A percentile compares a stretch with the other conserved stretches of the same genome.
Conservation (phyloP, 371 early-diverging fungal species). For the Lichtheimia ramosa region DNA sequence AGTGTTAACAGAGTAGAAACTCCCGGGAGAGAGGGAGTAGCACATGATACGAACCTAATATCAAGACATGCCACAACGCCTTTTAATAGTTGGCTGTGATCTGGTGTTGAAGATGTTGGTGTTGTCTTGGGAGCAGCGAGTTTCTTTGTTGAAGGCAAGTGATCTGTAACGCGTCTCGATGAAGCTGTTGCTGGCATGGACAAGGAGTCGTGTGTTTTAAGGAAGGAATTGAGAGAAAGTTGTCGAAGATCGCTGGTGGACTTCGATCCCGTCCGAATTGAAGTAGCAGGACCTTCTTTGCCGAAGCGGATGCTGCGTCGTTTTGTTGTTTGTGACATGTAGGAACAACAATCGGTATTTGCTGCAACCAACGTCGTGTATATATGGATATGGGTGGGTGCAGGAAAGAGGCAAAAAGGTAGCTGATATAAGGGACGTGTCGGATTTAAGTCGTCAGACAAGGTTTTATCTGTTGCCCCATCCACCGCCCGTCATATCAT, state of each 20-base stretch:
- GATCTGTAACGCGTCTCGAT: not conserved
- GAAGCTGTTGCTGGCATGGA: not conserved
- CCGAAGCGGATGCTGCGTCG: slow-evolving; percentile 11
- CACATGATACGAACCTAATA: slow-evolving; percentile 27
- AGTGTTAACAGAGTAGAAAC: not conserved
- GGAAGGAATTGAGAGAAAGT: slow-evolving; percentile 8
- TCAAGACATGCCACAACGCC: slow-evolving; percentile 48
- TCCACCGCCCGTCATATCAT: too few species aligned
- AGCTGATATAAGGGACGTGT: not conserved
- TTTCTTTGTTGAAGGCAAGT: not conserved
- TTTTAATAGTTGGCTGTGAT: slow-evolving; percentile 25
- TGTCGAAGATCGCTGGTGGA: slow-evolving; percentile 4
- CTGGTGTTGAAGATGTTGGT: not conserved
- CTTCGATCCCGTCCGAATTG: not conserved
- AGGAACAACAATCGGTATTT: not conserved
- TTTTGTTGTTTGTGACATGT: slow-evolving; percentile 1
- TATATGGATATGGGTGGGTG: not conserved
- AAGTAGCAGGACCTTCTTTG: not conserved
- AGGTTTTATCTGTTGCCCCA: too few species aligned
- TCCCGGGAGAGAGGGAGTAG: not conserved
- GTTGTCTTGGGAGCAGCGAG: not conserved
- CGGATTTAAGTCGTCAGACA: too few species aligned
- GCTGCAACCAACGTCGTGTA: not conserved
- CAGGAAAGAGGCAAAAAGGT: not conserved
- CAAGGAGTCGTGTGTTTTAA: slow-evolving; percentile 1